Evolutionary conservation across 148 eudicot species (phyloP), one percentile per base, ranked within the genome.

Genomic region (Polygonum aviculare): DNA sequence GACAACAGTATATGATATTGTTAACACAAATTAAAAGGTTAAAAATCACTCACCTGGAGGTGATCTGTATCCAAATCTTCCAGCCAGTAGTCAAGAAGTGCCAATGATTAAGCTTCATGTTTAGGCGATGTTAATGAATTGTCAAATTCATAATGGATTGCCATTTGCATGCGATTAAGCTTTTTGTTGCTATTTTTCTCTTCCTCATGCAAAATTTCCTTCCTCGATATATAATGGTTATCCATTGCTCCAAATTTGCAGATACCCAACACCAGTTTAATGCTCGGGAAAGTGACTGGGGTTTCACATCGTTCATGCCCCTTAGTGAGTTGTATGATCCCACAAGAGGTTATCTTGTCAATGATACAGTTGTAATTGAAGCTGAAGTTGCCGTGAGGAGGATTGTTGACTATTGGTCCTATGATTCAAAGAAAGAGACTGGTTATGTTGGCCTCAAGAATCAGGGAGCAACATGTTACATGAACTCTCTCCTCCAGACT

Each of bases 401-500:
- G 84, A 85, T 89, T 70, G 85, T 85, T 77, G 98, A 94, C 79
- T 90, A 94, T 76, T 92, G 98, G 97, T 72, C 97, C 40, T 87
- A 89, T 72, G 98, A 94, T 87, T 94, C 98, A 14, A 94, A 92
- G 65, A 94, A 94, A 82, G 98, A 92, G 80, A 94, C 97, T 49
- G 98, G 98, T 51, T 94, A 80, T 87, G 98, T 94, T 82, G 98
- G 98, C 39, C 86, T 94, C 18, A 94, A 94, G 88, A 94, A 94
- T 80, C 98, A 94, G 81, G 98, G 98, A 78, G 98, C 98, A 38
- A 94, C 98, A 44, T 92, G 97, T 83, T 94, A 94, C 83, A 92
- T 94, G 98, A 94, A 94, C 75, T 92, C 97, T 79, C 93, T 94
- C 62, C 95, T 94, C 65, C 98, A 94, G 80, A 91, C 97, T 54